Evolutionary conservation across 2,329 filamentous ascomycete genomes (phyloP), one percentile per base, ranked within the genome.

Genomic region (Cordyceps cateniannulata): DNA sequence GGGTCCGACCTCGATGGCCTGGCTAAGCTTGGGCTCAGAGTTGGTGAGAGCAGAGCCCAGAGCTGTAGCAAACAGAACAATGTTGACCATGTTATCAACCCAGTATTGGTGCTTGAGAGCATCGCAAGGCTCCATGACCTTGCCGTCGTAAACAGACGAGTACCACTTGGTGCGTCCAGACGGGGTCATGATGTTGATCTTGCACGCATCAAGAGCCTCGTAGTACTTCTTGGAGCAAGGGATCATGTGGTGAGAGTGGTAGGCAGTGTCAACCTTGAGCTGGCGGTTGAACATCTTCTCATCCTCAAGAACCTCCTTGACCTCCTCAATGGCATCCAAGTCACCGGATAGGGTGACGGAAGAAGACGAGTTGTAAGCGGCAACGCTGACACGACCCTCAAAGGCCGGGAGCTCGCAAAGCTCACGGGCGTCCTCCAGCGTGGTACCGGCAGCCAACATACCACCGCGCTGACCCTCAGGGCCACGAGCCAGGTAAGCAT

Each of bases 1-100:
- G 0, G 79, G 78, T 0, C 79, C 79, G 7, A 81, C 65, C 65
- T 82, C 79, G n/a, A 81, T 65, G 24, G 79, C 69, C 24, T 53
- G 66, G 20, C 50, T 66, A 59, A 42, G 64, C 57, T 62, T 60
- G 16, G 38, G 55, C 38, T 63, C 62, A 35, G 55, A 56, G 24
- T 45, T 64, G 18, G 16, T 55, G 9, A 63, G 62, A 45, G 59
- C 63, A 14, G 64, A 62, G 35, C 59, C 55, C 10, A 73, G 44
- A 25, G 69, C 69, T 25, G 68, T 60, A 18, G 65, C 66, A 63
- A 77, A 77, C 2, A 70, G 64, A 3, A 78, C 74, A 9, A 73
- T 61, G 2, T 66, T 65, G 0, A 67, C 59, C 65, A 78, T 67
- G 60, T 77, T 78, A 20, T 70, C 64, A 1, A 68, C 65, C 73